Base-by-base conservation (phyloP, 1,284 basidiomycete species). In the Microbotryum violaceum region DNA sequence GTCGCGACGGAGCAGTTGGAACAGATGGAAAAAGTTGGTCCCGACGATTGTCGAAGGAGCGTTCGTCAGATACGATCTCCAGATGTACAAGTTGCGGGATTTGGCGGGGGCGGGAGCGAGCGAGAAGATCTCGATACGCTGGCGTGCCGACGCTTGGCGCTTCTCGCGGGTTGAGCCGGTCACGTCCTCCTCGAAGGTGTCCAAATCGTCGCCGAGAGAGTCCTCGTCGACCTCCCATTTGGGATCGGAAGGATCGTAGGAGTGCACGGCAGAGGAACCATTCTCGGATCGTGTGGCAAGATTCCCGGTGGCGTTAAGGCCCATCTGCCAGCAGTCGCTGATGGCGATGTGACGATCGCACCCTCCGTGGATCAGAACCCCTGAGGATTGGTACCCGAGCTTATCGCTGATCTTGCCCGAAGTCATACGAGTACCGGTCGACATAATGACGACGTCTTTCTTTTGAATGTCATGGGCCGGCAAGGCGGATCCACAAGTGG, bases 231-330 rank as follows among this genome's bases (percentile, higher is more conserved):
- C 12, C 25, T 53, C 51, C 51, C 51, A 53, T 14, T 33, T 33
- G 25, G 51, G 51, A n/a, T 10, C n/a, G 27, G 23, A n/a, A 5
- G 14, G 25, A 20, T 23, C 27, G 51, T 29, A n/a, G 31, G 51
- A n/a, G 20, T 33, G 25, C 8, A 6, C 20, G 25, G n/a, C 20
- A 53, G 27, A n/a, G 7, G 51, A 53, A 3, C 27, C n/a, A n/a
- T 53, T n/a, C 20, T 53, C 51, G n/a, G 51, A 53, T 53, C 51
- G n/a, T 9, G 25, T 12, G 33, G 51, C 51, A 25, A 53, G 51
- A 23, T 53, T 53, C n/a, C 51, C 51, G 3, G 12, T 53, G n/a
- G 51, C 10, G n/a, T 33, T 33, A 9, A 53, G 31, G 9, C 25
- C 10, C 51, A 33, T 33, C 27, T 53, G 51, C n/a, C 33, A 53